Conservation (phyloP, 2,329 filamentous ascomycete species). For the Colletotrichum aenigma region DNA sequence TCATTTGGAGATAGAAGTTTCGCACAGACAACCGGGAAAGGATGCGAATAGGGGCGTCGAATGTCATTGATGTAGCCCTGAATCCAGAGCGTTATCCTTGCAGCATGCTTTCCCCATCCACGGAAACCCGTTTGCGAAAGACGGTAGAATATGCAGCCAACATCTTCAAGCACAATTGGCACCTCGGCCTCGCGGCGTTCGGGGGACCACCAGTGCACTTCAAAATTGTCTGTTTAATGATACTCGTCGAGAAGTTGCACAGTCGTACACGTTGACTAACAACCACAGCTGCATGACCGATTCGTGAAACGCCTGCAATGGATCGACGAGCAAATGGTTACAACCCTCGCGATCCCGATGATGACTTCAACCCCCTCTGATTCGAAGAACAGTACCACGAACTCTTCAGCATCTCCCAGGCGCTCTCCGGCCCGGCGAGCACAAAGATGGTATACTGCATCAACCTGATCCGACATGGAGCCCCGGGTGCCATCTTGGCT, state of each 20-base stretch:
- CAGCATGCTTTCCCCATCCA: neutral
- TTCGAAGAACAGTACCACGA: conserved; percentile 63
- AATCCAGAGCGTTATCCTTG: neutral
- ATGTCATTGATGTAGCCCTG: neutral
- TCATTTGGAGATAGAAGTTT: neutral
- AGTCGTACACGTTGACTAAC: neutral
- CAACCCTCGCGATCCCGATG: conserved; percentile 9
- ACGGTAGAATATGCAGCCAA: neutral
- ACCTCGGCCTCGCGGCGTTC: conserved; percentile 66
- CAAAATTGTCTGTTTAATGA: conserved; percentile 49
- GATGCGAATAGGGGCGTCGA: neutral
- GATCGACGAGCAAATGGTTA: conserved; percentile 68
- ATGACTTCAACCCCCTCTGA: neutral
- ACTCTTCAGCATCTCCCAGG: conserved; percentile 68
- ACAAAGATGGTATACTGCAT: conserved; percentile 73
- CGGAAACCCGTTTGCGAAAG: neutral
- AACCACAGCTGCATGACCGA: conserved; percentile 53
- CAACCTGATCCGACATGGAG: conserved; percentile 62
- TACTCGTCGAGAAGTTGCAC: neutral
- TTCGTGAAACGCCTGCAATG: conserved; percentile 64
- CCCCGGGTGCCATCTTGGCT: conserved; percentile 57
- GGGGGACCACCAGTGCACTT: conserved; percentile 72
- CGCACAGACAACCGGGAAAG: neutral
- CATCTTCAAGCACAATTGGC: conserved; percentile 43
- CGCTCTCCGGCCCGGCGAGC: conserved; percentile 65